Conservation (phyloP, 257 asterid species). For the Solanum etuberosum region DNA sequence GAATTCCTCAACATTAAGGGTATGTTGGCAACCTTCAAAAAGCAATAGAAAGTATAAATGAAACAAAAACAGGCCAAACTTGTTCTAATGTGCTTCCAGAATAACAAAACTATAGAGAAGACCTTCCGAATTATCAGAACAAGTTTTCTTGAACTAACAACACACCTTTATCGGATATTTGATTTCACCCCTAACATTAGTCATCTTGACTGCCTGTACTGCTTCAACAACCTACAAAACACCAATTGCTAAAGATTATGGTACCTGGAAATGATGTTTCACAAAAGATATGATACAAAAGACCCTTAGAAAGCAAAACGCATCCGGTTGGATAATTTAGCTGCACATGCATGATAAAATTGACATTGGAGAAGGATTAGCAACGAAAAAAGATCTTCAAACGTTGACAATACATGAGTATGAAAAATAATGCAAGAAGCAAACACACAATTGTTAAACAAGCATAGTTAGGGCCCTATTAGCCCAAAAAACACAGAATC, state of each 20-base stretch:
- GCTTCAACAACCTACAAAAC: constrained; percentile 72
- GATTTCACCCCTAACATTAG: constrained; percentile 80
- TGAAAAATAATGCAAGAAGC: neutral
- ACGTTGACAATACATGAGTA: neutral
- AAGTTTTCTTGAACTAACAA: neutral
- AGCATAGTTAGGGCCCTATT: neutral
- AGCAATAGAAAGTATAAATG: neutral
- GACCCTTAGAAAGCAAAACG: neutral
- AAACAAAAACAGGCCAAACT: neutral
- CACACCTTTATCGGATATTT: constrained; percentile 83
- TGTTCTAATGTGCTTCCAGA: neutral
- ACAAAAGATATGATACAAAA: neutral
- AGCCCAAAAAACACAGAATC: neutral
- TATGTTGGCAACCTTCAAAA: neutral
- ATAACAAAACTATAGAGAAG: neutral
- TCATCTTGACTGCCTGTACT: constrained; percentile 74
- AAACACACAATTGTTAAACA: neutral
- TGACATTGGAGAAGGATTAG: neutral
- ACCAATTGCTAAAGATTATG: neutral
- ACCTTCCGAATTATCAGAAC: neutral
- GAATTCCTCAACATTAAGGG: neutral
- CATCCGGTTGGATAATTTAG: neutral
- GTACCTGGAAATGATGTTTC: neutral
- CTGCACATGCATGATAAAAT: neutral
- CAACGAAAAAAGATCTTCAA: neutral